A percentile compares a stretch with the other conserved stretches of the same genome.
phyloP scores from a whole-genome alignment of 768 basidiomycete species.

The Collybia nuda region DNA sequence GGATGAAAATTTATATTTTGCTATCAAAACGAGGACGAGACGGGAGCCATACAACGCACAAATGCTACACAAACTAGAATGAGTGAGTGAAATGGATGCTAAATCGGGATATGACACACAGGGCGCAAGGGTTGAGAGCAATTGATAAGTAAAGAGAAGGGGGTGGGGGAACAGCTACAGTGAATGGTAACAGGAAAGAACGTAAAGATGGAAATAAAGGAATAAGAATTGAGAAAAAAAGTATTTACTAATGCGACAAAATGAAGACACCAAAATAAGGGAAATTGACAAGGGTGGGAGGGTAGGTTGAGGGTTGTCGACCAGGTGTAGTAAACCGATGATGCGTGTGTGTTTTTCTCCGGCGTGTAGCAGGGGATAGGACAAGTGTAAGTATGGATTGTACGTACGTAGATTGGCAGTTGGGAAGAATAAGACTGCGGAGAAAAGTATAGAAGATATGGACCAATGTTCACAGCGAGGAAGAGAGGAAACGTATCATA shows the following conservation, averaged over 20 bases:
- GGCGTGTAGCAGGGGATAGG: too few species aligned
- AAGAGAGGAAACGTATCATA: slow-evolving; percentile 8
- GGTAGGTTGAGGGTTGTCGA: neutral
- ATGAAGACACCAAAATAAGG: neutral
- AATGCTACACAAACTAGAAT: slow-evolving; percentile 27
- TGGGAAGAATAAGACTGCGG: slow-evolving; percentile 1
- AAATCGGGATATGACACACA: slow-evolving; percentile 22
- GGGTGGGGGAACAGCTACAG: slow-evolving; percentile 1
- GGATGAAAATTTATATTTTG: too few species aligned
- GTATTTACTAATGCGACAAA: slow-evolving; percentile 1
- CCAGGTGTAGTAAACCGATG: too few species aligned
- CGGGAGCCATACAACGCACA: slow-evolving; percentile 24
- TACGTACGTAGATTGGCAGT: slow-evolving; percentile 8
- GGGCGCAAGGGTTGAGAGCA: slow-evolving; percentile 7
- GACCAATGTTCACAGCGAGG: slow-evolving; percentile 12
- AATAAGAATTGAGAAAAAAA: slow-evolving; percentile 3
- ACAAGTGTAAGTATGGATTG: slow-evolving; percentile 11
- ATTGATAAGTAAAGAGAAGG: slow-evolving; percentile 4
- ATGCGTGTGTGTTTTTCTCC: too few species aligned
- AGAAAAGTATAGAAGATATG: slow-evolving; percentile 6
- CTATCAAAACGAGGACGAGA: slow-evolving; percentile 12
- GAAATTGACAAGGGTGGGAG: neutral
- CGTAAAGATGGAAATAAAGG: slow-evolving; percentile 9
- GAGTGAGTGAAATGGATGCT: slow-evolving; percentile 20
- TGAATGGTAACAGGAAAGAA: slow-evolving; percentile 4